Conservation (phyloP, 2,329 filamentous ascomycete genomes). For the Colletotrichum lentis region DNA sequence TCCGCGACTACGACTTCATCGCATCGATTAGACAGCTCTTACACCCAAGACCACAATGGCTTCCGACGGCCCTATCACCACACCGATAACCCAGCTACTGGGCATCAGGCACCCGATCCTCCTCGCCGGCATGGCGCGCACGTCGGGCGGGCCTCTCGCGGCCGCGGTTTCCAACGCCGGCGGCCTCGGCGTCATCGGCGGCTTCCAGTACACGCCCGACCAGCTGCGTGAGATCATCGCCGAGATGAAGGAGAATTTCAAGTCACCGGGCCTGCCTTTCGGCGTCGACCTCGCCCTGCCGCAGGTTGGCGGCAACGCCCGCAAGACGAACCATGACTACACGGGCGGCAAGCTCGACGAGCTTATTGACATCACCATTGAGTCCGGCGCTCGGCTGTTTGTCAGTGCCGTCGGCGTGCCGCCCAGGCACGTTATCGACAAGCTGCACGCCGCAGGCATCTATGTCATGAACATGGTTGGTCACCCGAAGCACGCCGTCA, state of each 20-base stretch:
- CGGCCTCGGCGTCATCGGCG: constrained; percentile 79
- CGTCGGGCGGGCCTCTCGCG: constrained; percentile 78
- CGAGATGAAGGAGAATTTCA: constrained; percentile 81
- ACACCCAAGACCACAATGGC: constrained; percentile 47
- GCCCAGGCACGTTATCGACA: constrained; percentile 74
- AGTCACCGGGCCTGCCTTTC: constrained; percentile 76
- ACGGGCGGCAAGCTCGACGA: constrained; percentile 88
- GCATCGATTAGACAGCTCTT: background rate
- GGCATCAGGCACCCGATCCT: constrained; percentile 88
- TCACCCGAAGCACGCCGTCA: constrained; percentile 87
- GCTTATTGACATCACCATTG: constrained; percentile 85
- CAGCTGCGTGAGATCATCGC: constrained; percentile 83
- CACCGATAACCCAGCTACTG: constrained; percentile 80
- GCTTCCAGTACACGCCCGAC: constrained; percentile 74
- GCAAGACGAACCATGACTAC: constrained; percentile 96
- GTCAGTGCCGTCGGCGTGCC: constrained; percentile 90
- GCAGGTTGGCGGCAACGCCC: constrained; percentile 82
- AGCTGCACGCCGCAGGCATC: constrained; percentile 80
- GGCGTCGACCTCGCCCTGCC: constrained; percentile 92
- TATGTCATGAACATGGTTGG: constrained; percentile 98
- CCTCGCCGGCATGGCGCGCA: constrained; percentile 92
- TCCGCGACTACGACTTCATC: background rate
- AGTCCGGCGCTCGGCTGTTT: constrained; percentile 84
- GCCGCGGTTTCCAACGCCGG: constrained; percentile 90
- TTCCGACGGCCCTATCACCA: constrained; percentile 67